Evolutionary conservation across 495 filamentous ascomycete genomes (phyloP), one percentile per base, ranked within the genome.

Genomic region (Talaromyces adpressus): DNA sequence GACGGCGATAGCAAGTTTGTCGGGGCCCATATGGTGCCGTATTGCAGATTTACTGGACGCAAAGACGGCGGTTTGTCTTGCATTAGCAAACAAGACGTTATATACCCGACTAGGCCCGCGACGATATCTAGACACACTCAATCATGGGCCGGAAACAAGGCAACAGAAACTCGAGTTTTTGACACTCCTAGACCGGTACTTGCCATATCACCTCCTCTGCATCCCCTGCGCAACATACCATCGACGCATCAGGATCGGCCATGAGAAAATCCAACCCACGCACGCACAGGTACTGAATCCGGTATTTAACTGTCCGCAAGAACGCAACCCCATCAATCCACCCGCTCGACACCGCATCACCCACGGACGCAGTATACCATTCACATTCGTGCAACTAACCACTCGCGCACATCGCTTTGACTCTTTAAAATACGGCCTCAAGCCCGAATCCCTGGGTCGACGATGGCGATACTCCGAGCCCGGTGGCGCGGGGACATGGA

Each of bases 151-250:
- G 5, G 66, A 79, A 9, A 78, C 81, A 64, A 63, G 59, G 6
- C 66, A 71, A 23, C 64, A 79, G 54, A 79, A 75, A 41, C 66
- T 76, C 29, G 69, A 74, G 7, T 85, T 87, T 69, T 74, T 87
- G 6, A 59, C 69, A 7, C 57, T 65, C 0, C 71, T 85, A 58
- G 82, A 86, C 64, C 63, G 64, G 16, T 62, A 71, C 3, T 69
- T 81, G 11, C 84, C 84, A 0, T 67, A 75, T 41, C 81, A 86
- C 62, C 74, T 87, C 23, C 75, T 86, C 39, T 87, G 84, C 69
- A 81, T 82, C 67, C 77, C 79, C n/a, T 87, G 84, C 65, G 75
- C 62, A 3, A 62, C 62, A 25, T 87, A 77, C 66, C 84, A 87
- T 68, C 70, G 68, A 4, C 77, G 84, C 62, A 80, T 72, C 0